Percentiles rank a stretch among this genome's conserved stretches.
These are phyloP conservation scores for Aspergillus incahuasiensis DNA, from an alignment of 495 filamentous ascomycete species.

Conservation along the genomic window DNA sequence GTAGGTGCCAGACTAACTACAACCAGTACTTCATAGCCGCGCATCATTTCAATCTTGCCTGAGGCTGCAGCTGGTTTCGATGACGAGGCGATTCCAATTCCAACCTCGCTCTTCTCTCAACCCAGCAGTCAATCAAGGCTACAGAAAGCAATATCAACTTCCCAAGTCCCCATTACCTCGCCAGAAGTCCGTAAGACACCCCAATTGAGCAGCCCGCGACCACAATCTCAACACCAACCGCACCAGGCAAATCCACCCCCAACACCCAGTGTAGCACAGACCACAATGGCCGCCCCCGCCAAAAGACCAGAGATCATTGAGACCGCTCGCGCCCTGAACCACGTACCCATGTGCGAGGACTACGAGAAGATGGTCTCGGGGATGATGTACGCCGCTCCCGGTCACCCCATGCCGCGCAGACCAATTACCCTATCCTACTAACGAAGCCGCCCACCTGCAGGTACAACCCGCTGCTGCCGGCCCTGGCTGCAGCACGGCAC, in stretches of 20 bases:
- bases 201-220: too few species aligned
- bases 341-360: slow-evolving; percentile 36
- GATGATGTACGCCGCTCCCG: slow-evolving; percentile 37
- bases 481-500: slow-evolving; percentile 40
- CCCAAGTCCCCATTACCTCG: neutral
- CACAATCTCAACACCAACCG: neutral
- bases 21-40: too few species aligned
- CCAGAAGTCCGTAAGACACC: neutral
- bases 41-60: neutral
- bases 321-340: slow-evolving; percentile 33
- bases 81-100: neutral
- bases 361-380: slow-evolving; percentile 52
- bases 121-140: too few species aligned
- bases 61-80: neutral
- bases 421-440: too few species aligned
- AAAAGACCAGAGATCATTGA: slow-evolving; percentile 45
- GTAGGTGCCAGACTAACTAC: neutral
- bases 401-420: too few species aligned
- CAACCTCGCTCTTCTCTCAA: neutral
- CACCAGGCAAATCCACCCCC: neutral
- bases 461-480: slow-evolving; percentile 41
- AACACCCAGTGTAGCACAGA: neutral
- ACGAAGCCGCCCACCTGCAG: too few species aligned
- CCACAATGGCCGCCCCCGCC: slow-evolving; percentile 25
- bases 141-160: neutral